Conservation (phyloP, 306 rosid species). For the Castanea mollissima region DNA sequence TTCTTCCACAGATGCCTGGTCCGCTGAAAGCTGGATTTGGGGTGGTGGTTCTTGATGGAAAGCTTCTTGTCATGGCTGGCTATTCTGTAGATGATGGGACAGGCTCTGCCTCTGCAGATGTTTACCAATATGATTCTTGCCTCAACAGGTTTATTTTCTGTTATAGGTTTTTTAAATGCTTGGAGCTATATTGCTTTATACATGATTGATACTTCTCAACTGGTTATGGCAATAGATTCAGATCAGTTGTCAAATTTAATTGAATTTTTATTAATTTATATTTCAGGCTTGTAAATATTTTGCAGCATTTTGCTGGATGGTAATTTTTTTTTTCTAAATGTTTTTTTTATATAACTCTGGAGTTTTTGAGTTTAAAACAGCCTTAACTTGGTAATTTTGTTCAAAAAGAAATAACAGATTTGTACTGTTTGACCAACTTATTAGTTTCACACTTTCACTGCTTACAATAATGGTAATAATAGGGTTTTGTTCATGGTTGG, state of each 20-base stretch:
- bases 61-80: slow-evolving; percentile 90
- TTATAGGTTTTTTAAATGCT: neutral
- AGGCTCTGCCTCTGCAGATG: slow-evolving; percentile 59
- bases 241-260: neutral
- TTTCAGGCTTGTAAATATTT: neutral
- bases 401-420: neutral
- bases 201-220: neutral
- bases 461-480: neutral
- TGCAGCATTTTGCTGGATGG: neutral
- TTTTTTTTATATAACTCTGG: too few relatives aligned
- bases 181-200: slow-evolving; percentile 1
- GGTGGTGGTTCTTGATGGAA: slow-evolving; percentile 73
- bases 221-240: neutral
- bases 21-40: slow-evolving; percentile 53
- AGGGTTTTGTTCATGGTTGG: too few relatives aligned
- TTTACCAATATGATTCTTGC: slow-evolving; percentile 78
- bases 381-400: neutral
- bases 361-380: neutral
- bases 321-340: too few relatives aligned
- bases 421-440: neutral
- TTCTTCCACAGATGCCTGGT: slow-evolving; percentile 83
- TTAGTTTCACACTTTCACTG: neutral
- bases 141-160: slow-evolving; percentile 54
- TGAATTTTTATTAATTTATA: neutral
- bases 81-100: slow-evolving; percentile 45